A percentile compares a stretch with the other conserved stretches of the same genome.
These are phyloP conservation scores for Parastagonospora nodorum DNA, from an alignment of 2,329 filamentous ascomycete genomes.

Conservation along the genomic window DNA sequence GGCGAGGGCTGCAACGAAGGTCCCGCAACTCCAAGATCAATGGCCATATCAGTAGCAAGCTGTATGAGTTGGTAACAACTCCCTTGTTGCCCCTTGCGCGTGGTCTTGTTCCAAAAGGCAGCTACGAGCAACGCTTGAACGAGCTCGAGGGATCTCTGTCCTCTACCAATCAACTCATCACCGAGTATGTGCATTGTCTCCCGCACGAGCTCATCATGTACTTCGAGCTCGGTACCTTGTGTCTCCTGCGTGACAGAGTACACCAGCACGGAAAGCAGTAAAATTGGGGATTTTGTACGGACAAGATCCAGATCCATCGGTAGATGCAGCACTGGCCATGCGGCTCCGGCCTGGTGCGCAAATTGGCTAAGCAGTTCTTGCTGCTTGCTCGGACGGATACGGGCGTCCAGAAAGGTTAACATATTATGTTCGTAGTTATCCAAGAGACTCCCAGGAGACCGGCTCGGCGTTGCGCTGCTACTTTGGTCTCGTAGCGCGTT, in stretches of 20 bases:
- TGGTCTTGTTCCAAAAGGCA: conserved; percentile 28
- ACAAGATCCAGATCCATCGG: conserved; percentile 15
- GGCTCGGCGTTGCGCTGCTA: conserved; percentile 20
- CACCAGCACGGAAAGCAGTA: conserved; percentile 27
- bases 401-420: conserved; percentile 26
- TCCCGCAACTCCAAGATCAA: conserved; percentile 35
- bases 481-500: conserved; percentile 19
- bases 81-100: conserved; percentile 20
- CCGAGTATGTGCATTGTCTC: conserved; percentile 28
- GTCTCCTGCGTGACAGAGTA: conserved; percentile 24
- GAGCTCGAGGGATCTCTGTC: conserved; percentile 32
- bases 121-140: conserved; percentile 33
- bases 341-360: conserved; percentile 18
- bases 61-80: conserved; percentile 34
- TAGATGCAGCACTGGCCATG: conserved; percentile 26
- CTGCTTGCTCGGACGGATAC: conserved; percentile 24
- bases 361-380: conserved; percentile 23
- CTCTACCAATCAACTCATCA: conserved; percentile 25
- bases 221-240: conserved; percentile 23
- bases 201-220: conserved; percentile 32
- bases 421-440: conserved; percentile 21
- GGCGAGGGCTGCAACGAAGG: conserved; percentile 28
- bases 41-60: conserved; percentile 35
- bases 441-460: conserved; percentile 18
- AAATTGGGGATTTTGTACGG: conserved; percentile 27